A percentile compares a stretch with the other conserved stretches of the same genome.
phyloP scores from a whole-genome alignment of 768 basidiomycete species.

The Candolleomyces efflorescens region DNA sequence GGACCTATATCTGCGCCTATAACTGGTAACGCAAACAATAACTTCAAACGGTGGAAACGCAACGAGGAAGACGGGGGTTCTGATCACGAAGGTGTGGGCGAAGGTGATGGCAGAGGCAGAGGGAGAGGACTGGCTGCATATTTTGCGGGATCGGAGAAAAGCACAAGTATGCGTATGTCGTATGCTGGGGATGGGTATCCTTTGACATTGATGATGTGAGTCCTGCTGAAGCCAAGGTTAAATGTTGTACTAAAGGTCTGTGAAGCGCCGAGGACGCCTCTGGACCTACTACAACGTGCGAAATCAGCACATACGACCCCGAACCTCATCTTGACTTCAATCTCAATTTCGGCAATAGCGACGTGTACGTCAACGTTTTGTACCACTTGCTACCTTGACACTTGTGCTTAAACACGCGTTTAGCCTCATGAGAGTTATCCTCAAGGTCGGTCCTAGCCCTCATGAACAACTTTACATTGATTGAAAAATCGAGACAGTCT shows the following conservation, averaged over 20 bases:
- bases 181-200: conserved; percentile 79
- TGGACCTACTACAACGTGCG: conserved; percentile 84
- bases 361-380: conserved; percentile 43
- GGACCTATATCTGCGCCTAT: conserved; percentile 33
- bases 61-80: conserved; percentile 44
- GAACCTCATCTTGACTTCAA: conserved; percentile 78
- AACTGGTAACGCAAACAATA: conserved; percentile 19
- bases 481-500: conserved; percentile 39
- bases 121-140: conserved; percentile 52
- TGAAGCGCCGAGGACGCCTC: conserved; percentile 68
- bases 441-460: conserved; percentile 51
- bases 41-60: conserved; percentile 46
- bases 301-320: conserved; percentile 80
- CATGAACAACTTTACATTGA: background rate
- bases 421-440: conserved; percentile 71
- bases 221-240: conserved; percentile 8
- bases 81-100: conserved; percentile 33
- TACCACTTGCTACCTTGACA: background rate
- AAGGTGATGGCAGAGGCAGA: conserved; percentile 22
- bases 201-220: conserved; percentile 74
- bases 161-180: conserved; percentile 82
- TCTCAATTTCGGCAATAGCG: conserved; percentile 67
- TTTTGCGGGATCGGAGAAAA: conserved; percentile 53
- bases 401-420: background rate
- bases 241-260: background rate